Percentiles rank a stretch among this genome's conserved stretches.
Conservation (phyloP, 140 eudicot species). For the Stevia rebaudiana region DNA sequence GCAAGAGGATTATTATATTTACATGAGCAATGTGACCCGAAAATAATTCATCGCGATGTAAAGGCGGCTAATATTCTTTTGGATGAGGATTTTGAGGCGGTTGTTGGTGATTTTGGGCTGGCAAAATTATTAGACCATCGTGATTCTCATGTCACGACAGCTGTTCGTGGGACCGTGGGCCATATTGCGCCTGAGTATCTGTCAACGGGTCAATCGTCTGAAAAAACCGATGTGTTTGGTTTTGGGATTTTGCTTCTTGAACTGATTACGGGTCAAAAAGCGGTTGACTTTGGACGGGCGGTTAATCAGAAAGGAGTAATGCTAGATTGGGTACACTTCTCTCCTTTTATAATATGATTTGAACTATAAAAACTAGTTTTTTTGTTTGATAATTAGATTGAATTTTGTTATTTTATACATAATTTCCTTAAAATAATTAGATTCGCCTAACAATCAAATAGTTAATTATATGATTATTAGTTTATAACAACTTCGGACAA, state of each 20-base stretch:
- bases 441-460: neutral
- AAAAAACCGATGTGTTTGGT: slow-evolving; percentile 85
- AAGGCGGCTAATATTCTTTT: slow-evolving; percentile 85
- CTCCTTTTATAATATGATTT: neutral
- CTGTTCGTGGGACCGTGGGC: slow-evolving; percentile 92
- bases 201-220: slow-evolving; percentile 85
- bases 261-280: slow-evolving; percentile 77
- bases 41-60: slow-evolving; percentile 85
- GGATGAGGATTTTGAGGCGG: slow-evolving; percentile 90
- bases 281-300: slow-evolving; percentile 74
- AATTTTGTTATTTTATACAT: neutral
- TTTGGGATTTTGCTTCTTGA: slow-evolving; percentile 88
- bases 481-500: neutral
- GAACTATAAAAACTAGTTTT: neutral
- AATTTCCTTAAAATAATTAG: neutral
- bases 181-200: slow-evolving; percentile 89
- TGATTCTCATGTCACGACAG: slow-evolving; percentile 88
- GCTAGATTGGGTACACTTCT: slow-evolving; percentile 76
- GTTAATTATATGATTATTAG: neutral
- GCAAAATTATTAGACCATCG: slow-evolving; percentile 84
- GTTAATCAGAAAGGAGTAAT: slow-evolving; percentile 74
- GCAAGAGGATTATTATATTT: slow-evolving; percentile 80
- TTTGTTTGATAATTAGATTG: neutral
- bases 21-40: slow-evolving; percentile 87
- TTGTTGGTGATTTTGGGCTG: slow-evolving; percentile 90